Conservation (phyloP, 176 grass and related monocot genomes). For the sorghum (Sorghum bicolor) region Sorghum_bicolor_NCBIv3 NC_012875.2:58539001-58539500, state of each 20-base stretch:
- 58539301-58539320: not conserved
- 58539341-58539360: not conserved
- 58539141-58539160: not conserved
- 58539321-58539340: not conserved
- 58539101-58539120: conserved; percentile 7
- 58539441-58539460: not conserved
- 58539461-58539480: not conserved
- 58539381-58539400: not conserved
- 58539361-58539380: not conserved
- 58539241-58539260: not conserved
- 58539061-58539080: not conserved
- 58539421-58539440: not conserved
- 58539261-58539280: not conserved
- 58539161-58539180: not conserved
- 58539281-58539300: not conserved
- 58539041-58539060: not conserved
- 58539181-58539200: not conserved
- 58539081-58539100: conserved; percentile 6
- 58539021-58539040: conserved; percentile 29
- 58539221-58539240: not conserved
- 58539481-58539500: not conserved
- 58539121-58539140: not conserved
- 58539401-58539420: not conserved
- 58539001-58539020: not conserved
- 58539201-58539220: not conserved